These are phyloP conservation scores for Hericium rajendrae DNA, from an alignment of 768 basidiomycete species.

Conservation along the genomic window DNA sequence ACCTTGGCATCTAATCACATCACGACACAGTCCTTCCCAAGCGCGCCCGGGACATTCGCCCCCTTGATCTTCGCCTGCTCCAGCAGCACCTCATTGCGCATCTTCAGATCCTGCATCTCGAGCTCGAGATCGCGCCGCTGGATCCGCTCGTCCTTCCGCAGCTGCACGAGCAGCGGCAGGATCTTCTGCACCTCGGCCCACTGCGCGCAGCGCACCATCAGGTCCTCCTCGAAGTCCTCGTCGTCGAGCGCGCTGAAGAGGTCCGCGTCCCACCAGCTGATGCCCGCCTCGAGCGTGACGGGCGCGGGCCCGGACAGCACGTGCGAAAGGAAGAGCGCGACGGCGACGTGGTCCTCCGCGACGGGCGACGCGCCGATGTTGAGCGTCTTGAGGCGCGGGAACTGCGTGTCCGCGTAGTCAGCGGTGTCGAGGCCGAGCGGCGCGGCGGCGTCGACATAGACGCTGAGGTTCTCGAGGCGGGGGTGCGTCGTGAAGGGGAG, in stretches of 20 bases:
- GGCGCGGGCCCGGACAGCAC: constrained; percentile 5
- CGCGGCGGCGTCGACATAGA: constrained; percentile 10
- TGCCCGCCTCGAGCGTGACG: constrained; percentile 4
- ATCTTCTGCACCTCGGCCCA: constrained; percentile 10
- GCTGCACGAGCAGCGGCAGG: constrained; percentile 10
- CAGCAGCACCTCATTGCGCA: constrained; percentile 13
- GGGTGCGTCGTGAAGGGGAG: constrained; percentile 3
- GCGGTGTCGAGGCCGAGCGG: too few species aligned
- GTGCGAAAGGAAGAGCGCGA: constrained; percentile 12
- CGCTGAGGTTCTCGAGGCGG: constrained; percentile 4
- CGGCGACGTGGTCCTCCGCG: constrained; percentile 7
- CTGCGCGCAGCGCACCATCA: neutral
- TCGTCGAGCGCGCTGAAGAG: neutral
- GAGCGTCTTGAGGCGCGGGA: constrained; percentile 3
- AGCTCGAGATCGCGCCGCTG: constrained; percentile 11
- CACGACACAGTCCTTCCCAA: too few species aligned
- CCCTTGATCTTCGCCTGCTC: neutral
- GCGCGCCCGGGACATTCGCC: too few species aligned
- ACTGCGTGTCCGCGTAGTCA: neutral
- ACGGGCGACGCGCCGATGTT: constrained; percentile 12
- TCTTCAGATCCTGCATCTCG: constrained; percentile 14
- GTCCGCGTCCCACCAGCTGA: constrained; percentile 2
- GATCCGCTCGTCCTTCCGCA: constrained; percentile 9
- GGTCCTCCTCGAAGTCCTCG: neutral
- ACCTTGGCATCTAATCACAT: too few species aligned